Conservation (phyloP, 2,329 filamentous ascomycete species). For the Neopestalotiopsis sp. region DNA sequence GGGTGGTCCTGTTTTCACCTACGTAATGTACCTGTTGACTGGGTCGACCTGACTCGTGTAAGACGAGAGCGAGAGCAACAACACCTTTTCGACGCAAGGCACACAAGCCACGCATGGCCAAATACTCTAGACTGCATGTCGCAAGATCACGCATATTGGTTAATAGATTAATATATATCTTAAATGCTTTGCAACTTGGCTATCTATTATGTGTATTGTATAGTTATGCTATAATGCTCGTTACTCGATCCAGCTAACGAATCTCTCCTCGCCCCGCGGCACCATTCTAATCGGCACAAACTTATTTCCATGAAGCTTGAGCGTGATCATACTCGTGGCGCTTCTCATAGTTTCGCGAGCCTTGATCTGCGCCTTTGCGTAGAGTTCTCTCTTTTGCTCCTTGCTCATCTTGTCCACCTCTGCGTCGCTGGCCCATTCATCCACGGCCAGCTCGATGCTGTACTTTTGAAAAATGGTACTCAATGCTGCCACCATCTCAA, state of each 20-base stretch:
- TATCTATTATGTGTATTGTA: background rate
- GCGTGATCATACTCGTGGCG: constrained; percentile 69
- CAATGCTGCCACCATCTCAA: constrained; percentile 61
- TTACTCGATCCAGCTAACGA: constrained; percentile 47
- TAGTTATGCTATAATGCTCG: background rate
- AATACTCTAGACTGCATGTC: background rate
- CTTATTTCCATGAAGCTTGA: constrained; percentile 68
- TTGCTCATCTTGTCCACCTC: constrained; percentile 57
- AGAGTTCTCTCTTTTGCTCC: constrained; percentile 55
- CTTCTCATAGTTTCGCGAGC: constrained; percentile 56
- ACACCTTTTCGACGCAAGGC: too few relatives aligned
- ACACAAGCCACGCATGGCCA: too few relatives aligned
- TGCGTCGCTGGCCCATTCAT: constrained; percentile 59
- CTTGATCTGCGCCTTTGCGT: constrained; percentile 63
- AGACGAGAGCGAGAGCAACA: background rate
- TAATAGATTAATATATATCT: background rate
- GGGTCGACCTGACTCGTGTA: background rate
- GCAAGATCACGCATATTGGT: too few relatives aligned
- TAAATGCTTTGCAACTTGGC: background rate
- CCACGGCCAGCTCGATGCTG: constrained; percentile 73
- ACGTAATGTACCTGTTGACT: background rate
- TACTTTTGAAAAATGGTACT: constrained; percentile 62
- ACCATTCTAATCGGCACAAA: constrained; percentile 72
- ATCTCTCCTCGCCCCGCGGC: constrained; percentile 72
- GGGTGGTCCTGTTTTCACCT: background rate